phyloP scores from a whole-genome alignment of 2,329 filamentous ascomycete species.

The Trichoderma guizhouense region DNA sequence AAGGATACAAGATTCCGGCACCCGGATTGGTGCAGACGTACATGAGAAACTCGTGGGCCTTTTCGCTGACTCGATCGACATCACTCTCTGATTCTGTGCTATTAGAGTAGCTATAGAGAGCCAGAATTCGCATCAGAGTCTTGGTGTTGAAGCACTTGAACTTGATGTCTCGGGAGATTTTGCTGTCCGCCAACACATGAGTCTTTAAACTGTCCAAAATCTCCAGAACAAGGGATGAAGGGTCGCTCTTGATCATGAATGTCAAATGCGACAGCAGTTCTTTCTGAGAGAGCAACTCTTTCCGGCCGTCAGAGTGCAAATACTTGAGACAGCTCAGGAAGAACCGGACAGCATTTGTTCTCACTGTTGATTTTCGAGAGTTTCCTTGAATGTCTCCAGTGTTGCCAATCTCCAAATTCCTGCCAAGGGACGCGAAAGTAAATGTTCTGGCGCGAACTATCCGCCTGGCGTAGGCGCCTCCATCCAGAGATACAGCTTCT shows the following conservation, averaged over 20 bases:
- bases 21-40: slow-evolving; percentile 69
- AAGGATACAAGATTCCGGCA: slow-evolving; percentile 71
- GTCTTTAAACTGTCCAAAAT: slow-evolving; percentile 68
- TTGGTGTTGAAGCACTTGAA: slow-evolving; percentile 71
- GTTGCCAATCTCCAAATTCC: slow-evolving; percentile 72
- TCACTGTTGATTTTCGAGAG: slow-evolving; percentile 68
- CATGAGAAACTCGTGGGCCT: slow-evolving; percentile 72
- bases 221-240: slow-evolving; percentile 70
- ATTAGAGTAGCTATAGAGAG: slow-evolving; percentile 63
- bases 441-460: slow-evolving; percentile 75
- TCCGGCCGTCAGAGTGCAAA: slow-evolving; percentile 72
- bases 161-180: slow-evolving; percentile 71
- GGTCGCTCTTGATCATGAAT: slow-evolving; percentile 73
- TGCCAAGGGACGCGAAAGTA: slow-evolving; percentile 74
- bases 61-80: slow-evolving; percentile 55
- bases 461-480: slow-evolving; percentile 72
- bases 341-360: slow-evolving; percentile 80
- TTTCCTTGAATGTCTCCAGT: slow-evolving; percentile 58
- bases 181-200: slow-evolving; percentile 70
- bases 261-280: slow-evolving; percentile 82
- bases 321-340: slow-evolving; percentile 76
- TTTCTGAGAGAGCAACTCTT: slow-evolving; percentile 73
- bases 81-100: slow-evolving; percentile 40
- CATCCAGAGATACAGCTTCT: slow-evolving; percentile 82
- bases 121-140: slow-evolving; percentile 68